phyloP scores from a whole-genome alignment of 2,329 filamentous ascomycete genomes.

The Claviceps spartinae region DNA sequence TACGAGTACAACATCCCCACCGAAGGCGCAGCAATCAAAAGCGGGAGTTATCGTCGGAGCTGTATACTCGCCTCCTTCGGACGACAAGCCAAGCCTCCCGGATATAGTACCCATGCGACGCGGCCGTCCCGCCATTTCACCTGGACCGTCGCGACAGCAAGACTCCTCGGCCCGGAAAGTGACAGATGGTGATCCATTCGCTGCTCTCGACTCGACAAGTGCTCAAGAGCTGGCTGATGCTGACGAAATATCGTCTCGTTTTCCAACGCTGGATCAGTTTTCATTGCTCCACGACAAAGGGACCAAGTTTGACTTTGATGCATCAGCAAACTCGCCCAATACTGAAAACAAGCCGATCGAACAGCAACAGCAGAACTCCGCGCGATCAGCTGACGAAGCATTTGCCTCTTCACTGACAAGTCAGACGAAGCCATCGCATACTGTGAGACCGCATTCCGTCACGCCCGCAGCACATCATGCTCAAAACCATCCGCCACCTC shows the following conservation, averaged over 20 bases:
- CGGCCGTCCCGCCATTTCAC: slow-evolving; percentile 45
- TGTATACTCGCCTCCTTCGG: slow-evolving; percentile 62
- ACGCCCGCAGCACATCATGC: slow-evolving; percentile 12
- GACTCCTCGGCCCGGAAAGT: slow-evolving; percentile 50
- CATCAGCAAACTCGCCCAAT: slow-evolving; percentile 33
- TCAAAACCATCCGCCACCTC: slow-evolving; percentile 12
- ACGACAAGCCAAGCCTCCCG: slow-evolving; percentile 61
- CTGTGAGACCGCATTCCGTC: slow-evolving; percentile 18
- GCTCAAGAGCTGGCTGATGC: slow-evolving; percentile 31
- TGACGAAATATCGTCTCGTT: slow-evolving; percentile 75
- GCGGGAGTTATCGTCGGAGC: slow-evolving; percentile 57
- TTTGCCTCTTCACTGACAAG: slow-evolving; percentile 30
- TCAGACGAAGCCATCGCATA: slow-evolving; percentile 9
- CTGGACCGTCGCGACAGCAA: slow-evolving; percentile 30
- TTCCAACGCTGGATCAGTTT: slow-evolving; percentile 88
- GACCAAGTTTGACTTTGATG: slow-evolving; percentile 71
- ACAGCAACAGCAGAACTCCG: slow-evolving; percentile 33
- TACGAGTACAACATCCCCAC: slow-evolving; percentile 17
- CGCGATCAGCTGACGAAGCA: slow-evolving; percentile 71
- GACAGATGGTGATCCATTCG: slow-evolving; percentile 71
- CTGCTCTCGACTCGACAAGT: slow-evolving; percentile 59
- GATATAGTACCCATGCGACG: slow-evolving; percentile 90
- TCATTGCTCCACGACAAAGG: slow-evolving; percentile 76
- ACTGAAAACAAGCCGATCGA: slow-evolving; percentile 18
- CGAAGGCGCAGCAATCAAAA: slow-evolving; percentile 40